Percentiles rank a stretch among this genome's conserved stretches.
phyloP scores from a whole-genome alignment of 2,329 filamentous ascomycete species.

The Rhynchosporium secalis region DNA sequence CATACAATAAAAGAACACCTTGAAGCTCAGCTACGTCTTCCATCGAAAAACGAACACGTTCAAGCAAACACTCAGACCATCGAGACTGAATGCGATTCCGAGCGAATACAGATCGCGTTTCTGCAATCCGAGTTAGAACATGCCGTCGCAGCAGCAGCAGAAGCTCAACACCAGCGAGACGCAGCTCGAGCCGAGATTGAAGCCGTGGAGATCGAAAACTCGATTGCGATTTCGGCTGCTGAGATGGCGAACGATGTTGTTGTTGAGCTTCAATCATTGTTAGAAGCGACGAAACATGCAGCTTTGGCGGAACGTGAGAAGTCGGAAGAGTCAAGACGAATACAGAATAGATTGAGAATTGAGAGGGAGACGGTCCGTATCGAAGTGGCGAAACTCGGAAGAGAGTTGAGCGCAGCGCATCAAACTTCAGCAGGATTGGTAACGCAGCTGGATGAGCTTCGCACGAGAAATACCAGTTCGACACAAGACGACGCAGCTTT shows the following conservation, averaged over 20 bases:
- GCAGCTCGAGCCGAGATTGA: not conserved
- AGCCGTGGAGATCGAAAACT: not conserved
- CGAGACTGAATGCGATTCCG: not conserved
- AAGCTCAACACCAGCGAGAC: slow-evolving; percentile 10
- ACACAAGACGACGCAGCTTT: not conserved
- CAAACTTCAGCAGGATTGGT: slow-evolving; percentile 2
- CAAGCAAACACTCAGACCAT: not conserved
- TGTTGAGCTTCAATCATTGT: not conserved
- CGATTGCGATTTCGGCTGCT: not conserved
- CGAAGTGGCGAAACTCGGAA: not conserved
- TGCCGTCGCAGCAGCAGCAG: not conserved
- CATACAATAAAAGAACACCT: not conserved
- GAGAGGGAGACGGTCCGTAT: slow-evolving; percentile 4
- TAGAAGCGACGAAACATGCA: slow-evolving; percentile 13
- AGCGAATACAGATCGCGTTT: not conserved
- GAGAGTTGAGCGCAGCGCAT: not conserved
- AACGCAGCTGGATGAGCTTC: not conserved
- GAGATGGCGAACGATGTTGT: slow-evolving; percentile 4
- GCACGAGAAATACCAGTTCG: not conserved
- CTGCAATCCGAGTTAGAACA: slow-evolving; percentile 1
- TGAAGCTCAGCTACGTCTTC: not conserved
- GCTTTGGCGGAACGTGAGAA: slow-evolving; percentile 9
- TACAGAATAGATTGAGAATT: slow-evolving; percentile 10
- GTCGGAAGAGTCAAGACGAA: slow-evolving; percentile 1
- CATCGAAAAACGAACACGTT: not conserved